phyloP scores from a whole-genome alignment of 1,139 yeast species.

The Saccharomyces pastorianus region DNA sequence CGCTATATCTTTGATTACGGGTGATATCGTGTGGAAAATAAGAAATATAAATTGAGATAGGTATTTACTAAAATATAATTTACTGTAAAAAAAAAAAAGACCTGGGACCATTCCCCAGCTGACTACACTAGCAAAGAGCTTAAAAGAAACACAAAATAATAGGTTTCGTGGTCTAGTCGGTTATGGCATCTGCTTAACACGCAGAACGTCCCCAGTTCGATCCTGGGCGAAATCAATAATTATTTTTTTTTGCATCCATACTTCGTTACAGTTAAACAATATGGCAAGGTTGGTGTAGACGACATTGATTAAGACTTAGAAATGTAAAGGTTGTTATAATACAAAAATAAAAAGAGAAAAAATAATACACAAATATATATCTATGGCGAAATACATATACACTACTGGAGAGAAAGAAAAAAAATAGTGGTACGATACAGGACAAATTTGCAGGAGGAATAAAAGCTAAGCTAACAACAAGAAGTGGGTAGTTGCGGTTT shows the following conservation, averaged over 20 bases:
- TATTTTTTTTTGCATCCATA: too few species aligned
- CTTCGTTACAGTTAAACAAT: too few species aligned
- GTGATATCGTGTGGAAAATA: constrained; percentile 19
- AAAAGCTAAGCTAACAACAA: too few species aligned
- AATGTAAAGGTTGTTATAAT: too few species aligned
- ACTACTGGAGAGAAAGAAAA: not conserved
- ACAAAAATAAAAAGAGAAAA: too few species aligned
- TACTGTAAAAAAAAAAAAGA: too few species aligned
- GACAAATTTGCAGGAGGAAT: not conserved
- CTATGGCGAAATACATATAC: too few species aligned
- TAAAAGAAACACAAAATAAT: not conserved
- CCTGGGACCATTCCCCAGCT: not conserved
- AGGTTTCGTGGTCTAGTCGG: constrained; percentile 94
- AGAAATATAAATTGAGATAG: not conserved
- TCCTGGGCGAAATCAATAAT: constrained; percentile 91
- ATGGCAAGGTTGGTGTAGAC: too few species aligned
- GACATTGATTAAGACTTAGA: too few species aligned
- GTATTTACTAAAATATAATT: not conserved
- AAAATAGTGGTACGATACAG: not conserved
- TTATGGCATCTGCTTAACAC: constrained; percentile 99
- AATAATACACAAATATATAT: not conserved
- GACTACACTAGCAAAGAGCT: not conserved
- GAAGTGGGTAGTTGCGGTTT: too few species aligned
- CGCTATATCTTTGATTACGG: constrained; percentile 15
- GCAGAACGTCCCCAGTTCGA: constrained; percentile 99